Base-by-base conservation (phyloP, 805 yeast genomes). In the Candida morakotiae region DNA sequence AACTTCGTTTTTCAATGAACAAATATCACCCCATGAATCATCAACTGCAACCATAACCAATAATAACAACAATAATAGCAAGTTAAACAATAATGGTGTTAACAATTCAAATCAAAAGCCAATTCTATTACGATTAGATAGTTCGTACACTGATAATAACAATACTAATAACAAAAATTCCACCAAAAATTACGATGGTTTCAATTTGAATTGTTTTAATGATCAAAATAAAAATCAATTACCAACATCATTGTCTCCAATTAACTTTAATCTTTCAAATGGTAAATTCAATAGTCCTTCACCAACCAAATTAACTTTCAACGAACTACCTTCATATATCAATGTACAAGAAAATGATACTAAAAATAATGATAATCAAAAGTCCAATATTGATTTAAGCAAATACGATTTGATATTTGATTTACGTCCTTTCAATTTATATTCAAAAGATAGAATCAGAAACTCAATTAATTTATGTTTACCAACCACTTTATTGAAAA, bases 401-500 rank as follows among this genome's bases (percentile, higher is more conserved):
- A 9, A 27, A 3, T 43, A 20, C 20, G 40, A 43, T 27, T 19
- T 38, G 5, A 45, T 64, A 14, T 42, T 69, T 28, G 75, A 70
- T 42, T 58, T 60, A 15, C 51, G 75, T 16, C 66, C 71, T 4
- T 69, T 54, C 48, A 66, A 66, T 40, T 36, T 50, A 18, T 70
- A 54, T 46, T 48, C 58, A 15, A 40, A 46, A 7, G 47, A 60
- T 20, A 60, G 64, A 37, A 38, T 70, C 11, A 43, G 39, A 10
- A 42, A 51, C 18, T 49, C 75, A 15, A 44, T 62, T 41, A 67
- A 68, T 42, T 49, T 67, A 13, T 69, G 73, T 43, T 50, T 69
- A 10, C 75, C 75, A 9, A 59, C 73, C 2, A 70, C 75, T 1
- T 54, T 70, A 18, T 45, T 70, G 22, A 68, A 68, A 42, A 45